A percentile compares a stretch with the other conserved stretches of the same genome.
These are phyloP conservation scores for Trichoderma breve DNA, from an alignment of 2,329 filamentous ascomycete genomes.

Conservation along the genomic window DNA sequence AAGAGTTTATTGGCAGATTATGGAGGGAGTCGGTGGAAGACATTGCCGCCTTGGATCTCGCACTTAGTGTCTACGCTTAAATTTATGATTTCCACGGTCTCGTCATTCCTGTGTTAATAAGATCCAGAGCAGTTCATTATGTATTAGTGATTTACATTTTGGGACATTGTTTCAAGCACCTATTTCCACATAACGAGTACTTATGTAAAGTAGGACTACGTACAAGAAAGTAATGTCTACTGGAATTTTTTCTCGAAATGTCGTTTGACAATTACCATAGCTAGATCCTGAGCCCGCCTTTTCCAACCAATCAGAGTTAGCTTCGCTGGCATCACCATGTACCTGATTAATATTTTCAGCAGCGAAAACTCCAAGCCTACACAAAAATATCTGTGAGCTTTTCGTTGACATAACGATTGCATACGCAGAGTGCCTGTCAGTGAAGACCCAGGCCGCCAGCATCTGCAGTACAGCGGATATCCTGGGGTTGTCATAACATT, in stretches of 20 bases:
- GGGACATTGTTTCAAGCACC: too few species aligned
- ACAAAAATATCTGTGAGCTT: not conserved
- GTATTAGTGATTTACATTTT: not conserved
- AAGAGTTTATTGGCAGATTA: not conserved
- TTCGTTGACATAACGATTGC: not conserved
- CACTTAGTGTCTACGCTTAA: not conserved
- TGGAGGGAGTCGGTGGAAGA: not conserved
- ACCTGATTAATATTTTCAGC: not conserved
- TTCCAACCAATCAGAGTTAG: not conserved
- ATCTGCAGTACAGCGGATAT: not conserved
- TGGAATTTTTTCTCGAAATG: not conserved
- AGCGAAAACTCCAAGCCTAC: not conserved
- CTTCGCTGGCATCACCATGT: not conserved
- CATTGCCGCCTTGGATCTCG: not conserved
- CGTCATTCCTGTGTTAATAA: not conserved
- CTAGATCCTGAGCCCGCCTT: not conserved
- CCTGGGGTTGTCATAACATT: not conserved
- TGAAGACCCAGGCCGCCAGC: not conserved
- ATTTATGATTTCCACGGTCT: not conserved
- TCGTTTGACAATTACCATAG: not conserved
- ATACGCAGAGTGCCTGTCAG: not conserved
- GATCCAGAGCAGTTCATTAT: not conserved
- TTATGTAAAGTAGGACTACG: not conserved
- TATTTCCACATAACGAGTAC: not conserved
- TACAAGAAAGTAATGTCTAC: not conserved